Evolutionary conservation across 2,329 filamentous ascomycete species (phyloP), one percentile per base, ranked within the genome.

Genomic region (Tolypocladium sp.): DNA sequence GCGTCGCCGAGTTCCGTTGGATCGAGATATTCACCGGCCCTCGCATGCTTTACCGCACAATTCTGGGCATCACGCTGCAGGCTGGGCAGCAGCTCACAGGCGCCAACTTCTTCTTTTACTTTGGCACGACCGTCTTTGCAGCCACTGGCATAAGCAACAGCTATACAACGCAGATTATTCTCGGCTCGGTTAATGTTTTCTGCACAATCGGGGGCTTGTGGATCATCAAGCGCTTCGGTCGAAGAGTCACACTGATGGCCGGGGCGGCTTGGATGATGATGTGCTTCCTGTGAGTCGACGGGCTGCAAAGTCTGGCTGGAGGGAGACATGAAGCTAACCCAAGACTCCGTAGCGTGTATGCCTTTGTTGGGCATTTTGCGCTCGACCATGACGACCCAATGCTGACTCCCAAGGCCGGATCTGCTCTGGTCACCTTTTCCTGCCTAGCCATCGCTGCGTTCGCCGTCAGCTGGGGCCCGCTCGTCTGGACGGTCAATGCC

Each of bases 91-190:
- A 90, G 67, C 75, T 90, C 2, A 88, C 85, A 1, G 87, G 87
- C 38, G 84, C 82, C 60, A 87, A 87, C 73, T 88, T 84, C 72
- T 87, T 85, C 75, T 87, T 88, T 71, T 84, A 84, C 71, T 89
- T 86, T 66, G 82, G 81, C 30, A 84, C 82, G 46, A 87, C 83
- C 4, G 84, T 89, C 64, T 90, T 91, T 71, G 68, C 77, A 17
- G 79, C 85, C 2, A 85, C 85, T 1, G 88, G 87, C 64, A 79
- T 90, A 35, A 71, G 67, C 61, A 83, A 91, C 74, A 82, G 81
- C 56, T 90, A 87, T 65, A 75, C 85, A 57, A 89, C 85, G 1
- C 84, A 87, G 66, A 85, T 89, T 65, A 87, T 89, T 61, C 79
- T 89, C 25, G 81, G 81, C 12, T 83, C 80, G 0, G 86, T 90